Base-by-base conservation (phyloP, 208 protist species). In the Trypanosoma melophagium region DNA sequence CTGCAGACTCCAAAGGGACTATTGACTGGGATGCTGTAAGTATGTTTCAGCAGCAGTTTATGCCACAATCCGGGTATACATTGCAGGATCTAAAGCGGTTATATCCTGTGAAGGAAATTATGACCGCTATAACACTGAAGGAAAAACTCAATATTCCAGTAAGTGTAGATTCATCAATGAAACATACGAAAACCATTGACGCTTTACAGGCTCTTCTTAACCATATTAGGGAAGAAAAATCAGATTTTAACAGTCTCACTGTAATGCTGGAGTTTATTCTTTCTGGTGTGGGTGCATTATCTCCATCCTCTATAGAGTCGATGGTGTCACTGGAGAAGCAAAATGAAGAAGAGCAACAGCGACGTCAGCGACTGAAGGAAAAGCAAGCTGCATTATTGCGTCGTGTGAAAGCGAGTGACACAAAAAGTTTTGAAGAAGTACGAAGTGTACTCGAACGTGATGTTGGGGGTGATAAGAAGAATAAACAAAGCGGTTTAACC, bases 231-330 rank as follows among this genome's bases (percentile, higher is more conserved):
- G 74, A 83, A 63, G 31, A 52, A 16, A 52, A 69, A 45, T 61
- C 60, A 24, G 81, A 94, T 55, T 49, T 63, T n/a, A 91, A 80
- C 74, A 69, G 81, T 56, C 53, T 88, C 60, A 44, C 69, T 7
- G 38, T 58, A 60, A 94, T 91, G 88, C 52, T 82, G 19, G 75
- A 79, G 66, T 80, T 74, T 24, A 71, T 90, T 17, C 70, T 94
- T 1, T 42, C 66, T 0, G 77, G 79, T 14, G 62, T 91, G 41
- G 51, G 55, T 12, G 53, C 25, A 21, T 50, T 59, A 35, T 28
- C 45, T 28, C 72, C 78, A 41, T 60, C 35, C 25, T 31, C 49
- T 12, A 47, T 19, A 4, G 44, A 73, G 42, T 44, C 58, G 16
- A 54, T 60, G 14, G 68, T 58, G 0, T 65, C 70, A 10, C 25